Base-by-base conservation (phyloP, 352 stramenopile genomes). In the Elongisporangium prolatum region DNA sequence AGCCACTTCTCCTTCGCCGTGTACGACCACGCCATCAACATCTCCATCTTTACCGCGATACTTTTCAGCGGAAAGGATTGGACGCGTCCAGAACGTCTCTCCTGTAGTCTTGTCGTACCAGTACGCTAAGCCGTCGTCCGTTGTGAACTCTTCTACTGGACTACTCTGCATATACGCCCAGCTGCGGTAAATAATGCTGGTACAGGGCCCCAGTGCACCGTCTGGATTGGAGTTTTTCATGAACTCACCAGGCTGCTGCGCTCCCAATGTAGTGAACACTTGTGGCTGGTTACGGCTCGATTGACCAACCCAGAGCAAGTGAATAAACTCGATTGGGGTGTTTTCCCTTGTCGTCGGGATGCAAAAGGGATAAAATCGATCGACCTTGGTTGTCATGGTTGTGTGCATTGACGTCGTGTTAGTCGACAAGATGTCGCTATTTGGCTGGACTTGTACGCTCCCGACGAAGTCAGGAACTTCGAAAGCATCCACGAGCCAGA, bases 321-420 rank as follows among this genome's bases (percentile, higher is more conserved):
- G 88, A 50, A 97, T 97, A 55, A 93, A 97, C 78, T 98, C 92
- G 10, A 97, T 80, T 6, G 89, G 93, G 6, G 90, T 97, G 67
- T 97, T 97, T 58, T 91, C 84, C 20, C 89, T 77, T 10, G 89
- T 98, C 14, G 89, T 97, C 11, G 93, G 78, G 52, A 97, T 78
- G 58, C 91, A 97, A 57, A 98, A 98, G 20, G 91, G 91, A 60
- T 98, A 98, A 10, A 72, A 86, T 1, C 78, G 75, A 55, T 97
- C 91, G 3, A 86, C 89, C 14, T 83, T 80, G 4, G 91, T 97
- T 14, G 88, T 97, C 38, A 89, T 61, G 1, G 91, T 95, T 11
- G 82, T 54, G 61, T 97, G 96, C 55, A 93, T 80, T 1, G 77
- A 86, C 25, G 89, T 77, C 9, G 65, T 52, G 63, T 97, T 97